These are phyloP conservation scores for Rossbeevera mucosa DNA, from an alignment of 768 basidiomycete genomes.

Conservation along the genomic window DNA sequence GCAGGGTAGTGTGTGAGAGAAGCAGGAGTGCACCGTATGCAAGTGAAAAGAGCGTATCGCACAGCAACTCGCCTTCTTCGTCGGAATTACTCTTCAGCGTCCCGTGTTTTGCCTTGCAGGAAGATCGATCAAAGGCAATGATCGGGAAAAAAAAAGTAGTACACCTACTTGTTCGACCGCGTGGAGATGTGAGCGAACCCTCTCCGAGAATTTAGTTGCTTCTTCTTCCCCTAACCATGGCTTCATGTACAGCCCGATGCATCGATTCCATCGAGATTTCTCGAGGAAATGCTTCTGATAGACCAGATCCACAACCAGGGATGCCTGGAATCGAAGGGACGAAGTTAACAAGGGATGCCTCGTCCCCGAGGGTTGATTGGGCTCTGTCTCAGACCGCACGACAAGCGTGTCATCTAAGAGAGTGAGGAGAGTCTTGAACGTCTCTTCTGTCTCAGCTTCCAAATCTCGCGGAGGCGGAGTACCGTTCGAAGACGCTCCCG, in stretches of 20 bases:
- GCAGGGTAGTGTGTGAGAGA: constrained; percentile 88
- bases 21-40: constrained; percentile 93
- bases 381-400: constrained; percentile 36
- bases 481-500: constrained; percentile 76
- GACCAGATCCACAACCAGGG: constrained; percentile 74
- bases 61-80: constrained; percentile 81
- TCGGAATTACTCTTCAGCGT: constrained; percentile 37
- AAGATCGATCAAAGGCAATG: constrained; percentile 8
- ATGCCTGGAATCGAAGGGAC: constrained; percentile 67
- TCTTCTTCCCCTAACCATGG: constrained; percentile 63
- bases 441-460: constrained; percentile 54
- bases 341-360: constrained; percentile 55
- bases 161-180: constrained; percentile 64
- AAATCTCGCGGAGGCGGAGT: constrained; percentile 72
- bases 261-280: constrained; percentile 58
- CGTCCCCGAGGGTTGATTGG: constrained; percentile 50
- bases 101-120: constrained; percentile 55
- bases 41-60: constrained; percentile 91
- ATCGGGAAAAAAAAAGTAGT: neutral
- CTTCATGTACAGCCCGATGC: constrained; percentile 64
- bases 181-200: constrained; percentile 66
- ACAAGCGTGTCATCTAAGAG: constrained; percentile 50
- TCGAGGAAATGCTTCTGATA: constrained; percentile 54
- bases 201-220: constrained; percentile 51
- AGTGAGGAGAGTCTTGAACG: constrained; percentile 51